Percentiles rank a stretch among this genome's conserved stretches.
phyloP scores from a whole-genome alignment of 768 basidiomycete species.

The Rossbeevera mucosa region DNA sequence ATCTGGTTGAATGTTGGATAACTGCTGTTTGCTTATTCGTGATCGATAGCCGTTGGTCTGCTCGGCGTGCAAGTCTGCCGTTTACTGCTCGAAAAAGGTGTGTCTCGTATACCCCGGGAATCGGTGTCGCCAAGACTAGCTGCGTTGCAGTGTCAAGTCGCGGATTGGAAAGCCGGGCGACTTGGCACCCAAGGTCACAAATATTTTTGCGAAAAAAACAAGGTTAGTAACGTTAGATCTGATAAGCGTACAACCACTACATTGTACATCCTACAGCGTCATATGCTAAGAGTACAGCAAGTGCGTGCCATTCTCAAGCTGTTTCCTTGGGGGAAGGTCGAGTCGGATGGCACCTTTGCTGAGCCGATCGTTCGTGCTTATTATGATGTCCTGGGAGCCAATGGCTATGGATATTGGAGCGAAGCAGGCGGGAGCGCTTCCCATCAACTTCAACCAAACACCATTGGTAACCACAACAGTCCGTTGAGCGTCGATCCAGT shows the following conservation, averaged over 20 bases:
- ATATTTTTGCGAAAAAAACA: slow-evolving; percentile 33
- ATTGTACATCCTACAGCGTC: slow-evolving; percentile 21
- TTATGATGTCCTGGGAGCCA: slow-evolving; percentile 35
- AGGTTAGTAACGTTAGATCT: slow-evolving; percentile 17
- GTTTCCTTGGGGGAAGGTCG: slow-evolving; percentile 42
- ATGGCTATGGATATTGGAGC: slow-evolving; percentile 41
- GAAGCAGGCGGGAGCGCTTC: slow-evolving; percentile 32
- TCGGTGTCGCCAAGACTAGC: not conserved
- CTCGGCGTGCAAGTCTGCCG: slow-evolving; percentile 25
- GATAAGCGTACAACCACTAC: not conserved
- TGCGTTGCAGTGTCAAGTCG: slow-evolving; percentile 31
- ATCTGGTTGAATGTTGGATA: not conserved
- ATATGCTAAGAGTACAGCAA: slow-evolving; percentile 35
- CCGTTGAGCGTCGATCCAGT: slow-evolving; percentile 7
- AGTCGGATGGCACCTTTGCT: slow-evolving; percentile 38
- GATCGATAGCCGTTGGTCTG: slow-evolving; percentile 24
- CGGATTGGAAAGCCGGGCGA: slow-evolving; percentile 32
- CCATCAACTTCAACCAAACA: slow-evolving; percentile 25
- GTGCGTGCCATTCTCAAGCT: slow-evolving; percentile 32
- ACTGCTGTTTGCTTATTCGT: not conserved
- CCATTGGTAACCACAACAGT: not conserved
- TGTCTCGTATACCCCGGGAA: not conserved
- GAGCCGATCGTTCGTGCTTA: slow-evolving; percentile 33
- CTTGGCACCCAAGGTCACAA: slow-evolving; percentile 31
- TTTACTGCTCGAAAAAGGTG: slow-evolving; percentile 31